Evolutionary conservation across 306 rosid species (phyloP), one percentile per base, ranked within the genome.

Genomic region (Oxytropis ochrocephala): DNA sequence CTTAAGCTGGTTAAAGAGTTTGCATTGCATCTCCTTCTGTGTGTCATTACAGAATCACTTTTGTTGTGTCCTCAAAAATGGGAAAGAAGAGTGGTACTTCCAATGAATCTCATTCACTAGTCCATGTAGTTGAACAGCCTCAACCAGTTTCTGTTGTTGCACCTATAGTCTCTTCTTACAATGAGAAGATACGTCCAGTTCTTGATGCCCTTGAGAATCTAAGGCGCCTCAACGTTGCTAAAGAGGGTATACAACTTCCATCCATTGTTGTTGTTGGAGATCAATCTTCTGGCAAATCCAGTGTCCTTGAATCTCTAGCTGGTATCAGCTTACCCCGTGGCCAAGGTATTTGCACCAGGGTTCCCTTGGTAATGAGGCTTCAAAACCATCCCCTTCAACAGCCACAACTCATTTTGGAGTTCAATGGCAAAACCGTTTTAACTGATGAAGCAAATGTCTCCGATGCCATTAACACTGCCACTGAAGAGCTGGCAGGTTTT

Each of bases 321-420:
- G 79, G 88, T 35, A 84, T 84, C 4, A 80, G 75, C 66, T 64
- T 87, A 44, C 88, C 93, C 0, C 80, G 88, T 0, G 89, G 93
- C 0, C 89, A 87, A n/a, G 89, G 89, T 0, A 85, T 87, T 1
- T 87, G 89, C 72, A 87, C 89, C 0, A 80, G 93, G 67, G 86
- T 86, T 0, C 91, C 88, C 2, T 60, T 86, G 4, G 5, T 81
- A 0, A 86, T 83, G 91, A 70, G 91, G 70, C 91, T 86, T 4
- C 88, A 83, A 46, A 73, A 66, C 53, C 86, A 81, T 8, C 33
- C 76, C 0, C 14, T 43, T 10, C 19, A 73, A 0, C 48, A 62
- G 3, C 83, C 88, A 0, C 83, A 83, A 9, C 82, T 86, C 2
- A 5, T 60, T 0, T 41, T 83, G 47, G 91, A 77, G 72, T 81